Evolutionary conservation across 2,329 filamentous ascomycete species (phyloP), one percentile per base, ranked within the genome.

Genomic region (Monosporascus sp.): DNA sequence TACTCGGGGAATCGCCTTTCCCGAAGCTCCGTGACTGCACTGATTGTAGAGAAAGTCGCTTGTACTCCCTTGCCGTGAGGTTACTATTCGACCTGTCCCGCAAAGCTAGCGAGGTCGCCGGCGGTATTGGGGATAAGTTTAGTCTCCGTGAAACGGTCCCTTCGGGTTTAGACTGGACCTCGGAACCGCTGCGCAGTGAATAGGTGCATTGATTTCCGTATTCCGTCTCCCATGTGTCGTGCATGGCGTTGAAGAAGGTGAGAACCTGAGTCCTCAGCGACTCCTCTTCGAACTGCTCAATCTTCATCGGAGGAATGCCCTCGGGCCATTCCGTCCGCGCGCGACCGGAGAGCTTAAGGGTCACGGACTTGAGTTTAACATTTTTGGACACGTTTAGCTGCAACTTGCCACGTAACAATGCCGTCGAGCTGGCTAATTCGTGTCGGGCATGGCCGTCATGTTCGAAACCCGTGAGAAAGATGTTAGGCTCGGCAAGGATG

Each of bases 311-410:
- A 3, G 94, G 93, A 31, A 97, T 94, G 49, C 91, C 91, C 74
- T 97, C 94, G 17, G 94, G 93, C 94, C 94, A 99, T 66, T 96
- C 91, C 1, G 94, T 97, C 58, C 88, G 83, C 3, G 91, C 90
- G 66, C 85, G 87, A 31, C 93, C 94, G 41, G 86, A 82, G 61
- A 99, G 89, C 63, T 89, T 93, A 50, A 99, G 77, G 6, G 88
- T 91, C 24, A 99, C 82, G 4, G 90, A 87, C 75, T 96, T 97
- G 60, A 99, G 86, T 72, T 99, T 99, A 47, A 91, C 85, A 59
- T 89, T 88, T 68, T 97, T 97, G 46, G 88, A 86, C 14, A 97
- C 82, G 55, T 87, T 87, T 40, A 99, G 69, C 63, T 89, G 87
- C 52, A 99, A 72, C 60, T 86, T 91, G 18, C 94, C 94, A 52